These are phyloP conservation scores for Uronychia binucleata DNA, from an alignment of 73 alveolate species.

Conservation along the genomic window DNA sequence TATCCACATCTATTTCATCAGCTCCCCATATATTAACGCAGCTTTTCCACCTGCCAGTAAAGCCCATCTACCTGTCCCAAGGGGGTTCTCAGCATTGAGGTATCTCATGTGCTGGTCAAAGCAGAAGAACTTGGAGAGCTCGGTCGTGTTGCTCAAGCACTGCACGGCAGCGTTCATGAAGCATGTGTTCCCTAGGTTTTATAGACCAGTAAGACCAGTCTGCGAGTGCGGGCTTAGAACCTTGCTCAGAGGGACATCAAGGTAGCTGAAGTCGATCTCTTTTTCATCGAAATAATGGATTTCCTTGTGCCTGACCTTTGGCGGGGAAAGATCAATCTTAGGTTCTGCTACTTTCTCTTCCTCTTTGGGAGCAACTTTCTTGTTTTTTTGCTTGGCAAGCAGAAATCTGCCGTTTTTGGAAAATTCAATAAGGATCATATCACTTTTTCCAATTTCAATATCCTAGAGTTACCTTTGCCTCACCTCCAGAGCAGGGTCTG, in stretches of 20 bases:
- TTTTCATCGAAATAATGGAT: not conserved
- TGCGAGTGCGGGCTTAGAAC: constrained; percentile 14
- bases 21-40: constrained; percentile 64
- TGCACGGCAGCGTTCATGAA: constrained; percentile 97
- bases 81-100: constrained; percentile 83
- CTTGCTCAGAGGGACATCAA: not conserved
- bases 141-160: constrained; percentile 81
- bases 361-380: not conserved
- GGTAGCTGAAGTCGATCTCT: not conserved
- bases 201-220: constrained; percentile 87
- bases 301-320: not conserved
- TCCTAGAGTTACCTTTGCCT: not conserved
- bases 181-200: constrained; percentile 97
- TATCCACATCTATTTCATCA: constrained; percentile 79
- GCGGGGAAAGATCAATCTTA: not conserved
- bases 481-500: not conserved
- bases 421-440: not conserved
- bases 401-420: not conserved
- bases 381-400: too few species aligned
- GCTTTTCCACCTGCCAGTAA: constrained; percentile 66
- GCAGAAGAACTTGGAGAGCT: constrained; percentile 79
- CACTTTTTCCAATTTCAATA: not conserved
- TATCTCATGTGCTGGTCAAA: constrained; percentile 62
- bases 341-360: not conserved
- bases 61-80: constrained; percentile 71